These are phyloP conservation scores for Naematelia encephala DNA, from an alignment of 768 basidiomycete species.

Conservation along the genomic window DNA sequence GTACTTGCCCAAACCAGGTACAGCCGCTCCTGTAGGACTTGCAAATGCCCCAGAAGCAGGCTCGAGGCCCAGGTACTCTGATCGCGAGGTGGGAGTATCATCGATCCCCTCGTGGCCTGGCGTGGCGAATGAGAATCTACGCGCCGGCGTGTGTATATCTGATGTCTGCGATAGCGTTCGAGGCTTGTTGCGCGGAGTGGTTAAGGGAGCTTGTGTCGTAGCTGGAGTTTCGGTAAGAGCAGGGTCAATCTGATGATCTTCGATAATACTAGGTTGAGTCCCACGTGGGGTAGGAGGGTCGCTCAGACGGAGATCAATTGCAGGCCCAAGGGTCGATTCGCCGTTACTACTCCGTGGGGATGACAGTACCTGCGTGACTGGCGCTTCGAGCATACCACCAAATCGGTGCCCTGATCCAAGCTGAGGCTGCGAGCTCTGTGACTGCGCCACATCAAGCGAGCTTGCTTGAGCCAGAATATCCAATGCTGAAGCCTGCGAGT, in stretches of 20 bases:
- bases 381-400: slow-evolving; percentile 4
- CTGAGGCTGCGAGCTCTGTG: slow-evolving; percentile 5
- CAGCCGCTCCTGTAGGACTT: slow-evolving; percentile 37
- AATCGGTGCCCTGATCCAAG: background rate
- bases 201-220: slow-evolving; percentile 4
- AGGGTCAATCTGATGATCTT: slow-evolving; percentile 33
- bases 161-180: slow-evolving; percentile 17
- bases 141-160: background rate
- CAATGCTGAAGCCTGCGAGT: slow-evolving; percentile 22
- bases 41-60: slow-evolving; percentile 14
- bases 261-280: background rate
- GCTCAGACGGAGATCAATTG: slow-evolving; percentile 20
- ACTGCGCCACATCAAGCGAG: slow-evolving; percentile 31
- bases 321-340: slow-evolving; percentile 21
- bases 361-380: background rate
- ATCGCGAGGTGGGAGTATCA: slow-evolving; percentile 1
- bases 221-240: slow-evolving; percentile 10
- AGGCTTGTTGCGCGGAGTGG: slow-evolving; percentile 20
- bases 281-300: slow-evolving; percentile 1
- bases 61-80: background rate
- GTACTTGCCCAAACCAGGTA: slow-evolving; percentile 46
- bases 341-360: background rate
- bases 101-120: slow-evolving; percentile 1
- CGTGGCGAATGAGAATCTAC: background rate
- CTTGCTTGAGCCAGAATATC: slow-evolving; percentile 40